These are phyloP conservation scores for Poa pratensis DNA, from an alignment of 176 grass and related monocot genomes.

Conservation along the genomic window DNA sequence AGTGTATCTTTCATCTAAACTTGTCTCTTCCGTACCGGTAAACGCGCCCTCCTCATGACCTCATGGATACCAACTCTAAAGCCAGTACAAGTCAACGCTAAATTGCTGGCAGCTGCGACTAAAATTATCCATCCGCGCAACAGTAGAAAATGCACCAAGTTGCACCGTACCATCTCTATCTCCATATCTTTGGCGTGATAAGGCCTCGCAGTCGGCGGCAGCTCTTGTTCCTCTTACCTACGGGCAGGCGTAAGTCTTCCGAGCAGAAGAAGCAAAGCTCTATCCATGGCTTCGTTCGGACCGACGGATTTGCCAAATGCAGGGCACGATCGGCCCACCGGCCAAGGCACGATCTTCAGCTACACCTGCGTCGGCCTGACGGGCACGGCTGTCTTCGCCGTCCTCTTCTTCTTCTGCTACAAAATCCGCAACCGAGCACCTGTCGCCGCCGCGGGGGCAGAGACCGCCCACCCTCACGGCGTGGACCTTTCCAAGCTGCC, in stretches of 20 bases:
- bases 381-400: slow-evolving; percentile 21
- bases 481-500: slow-evolving; percentile 47
- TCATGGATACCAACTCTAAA: not conserved
- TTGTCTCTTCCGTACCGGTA: not conserved
- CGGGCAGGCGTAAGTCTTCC: not conserved
- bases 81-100: not conserved
- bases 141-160: not conserved
- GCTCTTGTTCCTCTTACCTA: not conserved
- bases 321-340: not conserved
- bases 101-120: not conserved
- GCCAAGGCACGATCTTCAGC: slow-evolving; percentile 45
- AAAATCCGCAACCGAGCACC: slow-evolving; percentile 29
- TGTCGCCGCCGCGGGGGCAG: not conserved
- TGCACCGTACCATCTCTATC: not conserved
- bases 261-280: not conserved
- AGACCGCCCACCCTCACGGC: not conserved
- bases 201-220: not conserved
- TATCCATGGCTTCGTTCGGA: slow-evolving; percentile 23
- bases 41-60: not conserved
- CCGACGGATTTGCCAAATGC: not conserved
- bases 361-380: slow-evolving; percentile 47
- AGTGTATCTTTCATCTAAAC: not conserved
- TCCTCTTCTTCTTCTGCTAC: slow-evolving; percentile 47
- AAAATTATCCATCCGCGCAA: not conserved
- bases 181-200: slow-evolving; percentile 9